Percentiles rank a stretch among this genome's conserved stretches.
Conservation (phyloP, 768 basidiomycete genomes). For the Suillus lakei region DNA sequence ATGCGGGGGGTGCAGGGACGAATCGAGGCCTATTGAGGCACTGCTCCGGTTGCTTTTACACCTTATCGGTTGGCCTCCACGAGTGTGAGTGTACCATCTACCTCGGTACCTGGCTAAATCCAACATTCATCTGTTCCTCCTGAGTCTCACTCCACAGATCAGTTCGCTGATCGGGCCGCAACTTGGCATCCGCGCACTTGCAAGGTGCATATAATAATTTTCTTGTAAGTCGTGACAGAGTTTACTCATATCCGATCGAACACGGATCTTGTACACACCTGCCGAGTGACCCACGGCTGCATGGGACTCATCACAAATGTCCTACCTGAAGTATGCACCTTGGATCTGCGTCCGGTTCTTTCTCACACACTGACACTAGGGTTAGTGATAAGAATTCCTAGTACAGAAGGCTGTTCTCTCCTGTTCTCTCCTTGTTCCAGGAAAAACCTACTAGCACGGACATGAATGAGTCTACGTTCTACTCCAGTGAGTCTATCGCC, state of each 20-base stretch:
- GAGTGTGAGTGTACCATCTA: neutral
- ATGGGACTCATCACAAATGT: neutral
- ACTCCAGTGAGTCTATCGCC: neutral
- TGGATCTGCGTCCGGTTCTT: neutral
- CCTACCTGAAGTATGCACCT: neutral
- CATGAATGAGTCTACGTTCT: neutral
- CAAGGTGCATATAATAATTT: neutral
- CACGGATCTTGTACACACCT: conserved; percentile 2
- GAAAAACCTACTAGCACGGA: neutral
- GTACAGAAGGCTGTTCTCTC: neutral
- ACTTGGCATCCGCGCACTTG: neutral
- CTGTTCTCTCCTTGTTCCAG: neutral
- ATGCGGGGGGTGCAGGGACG: neutral
- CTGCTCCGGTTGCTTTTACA: neutral
- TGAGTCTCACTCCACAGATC: conserved; percentile 3
- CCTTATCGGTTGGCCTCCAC: neutral
- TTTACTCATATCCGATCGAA: neutral
- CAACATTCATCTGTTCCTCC: neutral
- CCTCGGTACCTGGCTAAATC: neutral
- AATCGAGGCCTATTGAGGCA: neutral
- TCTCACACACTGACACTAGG: neutral
- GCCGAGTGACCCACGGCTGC: neutral
- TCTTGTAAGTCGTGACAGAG: neutral
- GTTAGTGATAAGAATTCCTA: neutral
- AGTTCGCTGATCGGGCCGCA: conserved; percentile 3